A percentile compares a stretch with the other conserved stretches of the same genome.
Conservation (phyloP, 768 basidiomycete species). For the Russula sp. region DNA sequence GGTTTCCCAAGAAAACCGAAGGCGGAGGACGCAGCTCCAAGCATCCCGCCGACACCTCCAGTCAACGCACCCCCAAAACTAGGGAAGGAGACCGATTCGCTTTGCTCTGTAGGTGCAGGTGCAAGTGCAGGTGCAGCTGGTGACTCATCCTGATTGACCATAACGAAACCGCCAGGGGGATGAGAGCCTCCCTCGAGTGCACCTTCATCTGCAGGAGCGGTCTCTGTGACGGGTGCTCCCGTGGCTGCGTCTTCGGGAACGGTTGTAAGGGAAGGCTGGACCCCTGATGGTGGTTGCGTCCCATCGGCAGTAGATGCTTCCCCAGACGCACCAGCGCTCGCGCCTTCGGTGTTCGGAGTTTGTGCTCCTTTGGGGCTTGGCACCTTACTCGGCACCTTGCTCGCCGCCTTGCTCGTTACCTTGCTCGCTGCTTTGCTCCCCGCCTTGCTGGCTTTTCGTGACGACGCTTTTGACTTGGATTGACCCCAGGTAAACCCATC, state of each 20-base stretch:
- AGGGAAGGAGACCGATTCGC: not conserved
- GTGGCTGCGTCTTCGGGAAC: slow-evolving; percentile 5
- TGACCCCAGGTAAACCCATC: not conserved
- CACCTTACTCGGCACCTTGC: slow-evolving; percentile 20
- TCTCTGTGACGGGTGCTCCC: not conserved
- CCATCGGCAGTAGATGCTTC: not conserved
- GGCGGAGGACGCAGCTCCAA: not conserved
- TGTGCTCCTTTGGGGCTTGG: slow-evolving; percentile 13
- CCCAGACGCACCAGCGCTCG: not conserved
- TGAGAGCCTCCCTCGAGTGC: not conserved
- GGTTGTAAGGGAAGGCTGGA: slow-evolving; percentile 6
- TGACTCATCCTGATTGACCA: not conserved
- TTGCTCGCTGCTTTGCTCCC: slow-evolving; percentile 6
- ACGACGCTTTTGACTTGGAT: slow-evolving; percentile 11
- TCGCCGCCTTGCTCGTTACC: slow-evolving; percentile 14
- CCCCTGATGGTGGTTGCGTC: not conserved
- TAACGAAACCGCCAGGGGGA: not conserved
- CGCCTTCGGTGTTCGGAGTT: slow-evolving; percentile 11
- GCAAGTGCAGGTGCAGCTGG: too few species aligned
- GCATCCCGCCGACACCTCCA: not conserved
- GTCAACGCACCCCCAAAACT: not conserved
- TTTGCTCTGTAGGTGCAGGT: not conserved
- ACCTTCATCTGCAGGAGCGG: not conserved
- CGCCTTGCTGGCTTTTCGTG: slow-evolving; percentile 18
- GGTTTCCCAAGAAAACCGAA: not conserved